Conservation (phyloP, 2,329 filamentous ascomycete species). For the Huntiella abstrusa region DNA sequence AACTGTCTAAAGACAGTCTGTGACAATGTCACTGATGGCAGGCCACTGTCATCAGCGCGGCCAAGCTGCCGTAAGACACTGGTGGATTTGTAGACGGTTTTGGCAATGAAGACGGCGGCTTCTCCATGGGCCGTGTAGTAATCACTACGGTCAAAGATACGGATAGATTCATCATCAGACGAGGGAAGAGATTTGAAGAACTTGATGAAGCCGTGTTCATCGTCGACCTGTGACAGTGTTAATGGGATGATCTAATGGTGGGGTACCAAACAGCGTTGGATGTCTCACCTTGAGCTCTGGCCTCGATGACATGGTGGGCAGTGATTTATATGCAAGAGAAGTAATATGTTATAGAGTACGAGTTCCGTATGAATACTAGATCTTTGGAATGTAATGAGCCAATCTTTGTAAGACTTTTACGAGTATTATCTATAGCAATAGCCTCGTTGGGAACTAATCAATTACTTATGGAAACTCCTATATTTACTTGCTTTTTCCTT, state of each 20-base stretch:
- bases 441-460: no score
- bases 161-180: constrained; percentile 55
- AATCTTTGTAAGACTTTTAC: background rate
- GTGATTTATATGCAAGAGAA: no score
- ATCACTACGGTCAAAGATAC: constrained; percentile 85
- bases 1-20: constrained; percentile 91
- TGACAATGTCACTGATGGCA: constrained; percentile 89
- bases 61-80: constrained; percentile 86
- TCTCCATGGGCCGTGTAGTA: constrained; percentile 90
- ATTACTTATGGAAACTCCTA: background rate
- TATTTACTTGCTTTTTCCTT: constrained; percentile 2
- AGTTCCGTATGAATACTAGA: background rate
- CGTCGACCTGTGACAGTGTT: constrained; percentile 50
- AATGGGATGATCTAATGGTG: background rate
- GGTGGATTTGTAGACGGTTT: constrained; percentile 88
- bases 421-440: no score
- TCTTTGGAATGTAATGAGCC: background rate
- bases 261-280: background rate
- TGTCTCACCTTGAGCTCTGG: constrained; percentile 47
- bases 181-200: constrained; percentile 76
- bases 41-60: constrained; percentile 59
- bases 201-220: constrained; percentile 90
- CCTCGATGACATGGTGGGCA: constrained; percentile 43
- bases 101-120: constrained; percentile 67
- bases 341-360: background rate